Conservation (phyloP, 805 yeast species). For the Suhomyces vadensis region DNA sequence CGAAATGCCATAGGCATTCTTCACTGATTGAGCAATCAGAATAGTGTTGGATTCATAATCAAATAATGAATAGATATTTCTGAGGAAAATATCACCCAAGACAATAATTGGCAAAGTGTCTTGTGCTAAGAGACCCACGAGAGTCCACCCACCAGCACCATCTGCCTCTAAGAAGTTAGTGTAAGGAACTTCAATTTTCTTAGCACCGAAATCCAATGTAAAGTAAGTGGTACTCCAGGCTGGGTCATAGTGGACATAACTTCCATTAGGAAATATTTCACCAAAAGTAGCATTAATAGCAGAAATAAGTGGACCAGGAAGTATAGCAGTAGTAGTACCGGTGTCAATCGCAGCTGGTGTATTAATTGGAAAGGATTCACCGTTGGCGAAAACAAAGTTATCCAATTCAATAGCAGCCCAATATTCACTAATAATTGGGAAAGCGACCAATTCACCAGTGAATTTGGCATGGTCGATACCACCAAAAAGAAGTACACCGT, state of each 20-base stretch:
- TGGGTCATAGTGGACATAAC: background rate
- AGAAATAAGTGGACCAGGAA: background rate
- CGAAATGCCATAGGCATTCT: background rate
- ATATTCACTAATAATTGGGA: slow-evolving; percentile 22
- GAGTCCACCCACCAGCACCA: background rate
- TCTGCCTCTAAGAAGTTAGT: background rate
- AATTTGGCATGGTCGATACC: slow-evolving; percentile 68
- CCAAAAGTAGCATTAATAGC: background rate
- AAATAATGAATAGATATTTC: background rate
- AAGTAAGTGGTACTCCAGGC: background rate
- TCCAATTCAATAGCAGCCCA: background rate
- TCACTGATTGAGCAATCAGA: background rate
- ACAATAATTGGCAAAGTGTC: background rate
- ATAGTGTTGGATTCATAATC: background rate
- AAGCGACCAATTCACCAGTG: slow-evolving; percentile 41
- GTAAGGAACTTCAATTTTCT: slow-evolving; percentile 4
- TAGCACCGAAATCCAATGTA: slow-evolving; percentile 2
- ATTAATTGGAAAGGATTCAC: background rate
- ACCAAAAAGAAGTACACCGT: slow-evolving; percentile 55
- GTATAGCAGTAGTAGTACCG: slow-evolving; percentile 13
- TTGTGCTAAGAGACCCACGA: background rate
- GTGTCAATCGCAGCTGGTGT: slow-evolving; percentile 15
- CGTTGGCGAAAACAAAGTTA: background rate
- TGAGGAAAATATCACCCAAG: background rate
- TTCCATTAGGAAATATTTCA: background rate